phyloP scores from a whole-genome alignment of 495 filamentous ascomycete genomes.

The Tuber magnatum region DNA sequence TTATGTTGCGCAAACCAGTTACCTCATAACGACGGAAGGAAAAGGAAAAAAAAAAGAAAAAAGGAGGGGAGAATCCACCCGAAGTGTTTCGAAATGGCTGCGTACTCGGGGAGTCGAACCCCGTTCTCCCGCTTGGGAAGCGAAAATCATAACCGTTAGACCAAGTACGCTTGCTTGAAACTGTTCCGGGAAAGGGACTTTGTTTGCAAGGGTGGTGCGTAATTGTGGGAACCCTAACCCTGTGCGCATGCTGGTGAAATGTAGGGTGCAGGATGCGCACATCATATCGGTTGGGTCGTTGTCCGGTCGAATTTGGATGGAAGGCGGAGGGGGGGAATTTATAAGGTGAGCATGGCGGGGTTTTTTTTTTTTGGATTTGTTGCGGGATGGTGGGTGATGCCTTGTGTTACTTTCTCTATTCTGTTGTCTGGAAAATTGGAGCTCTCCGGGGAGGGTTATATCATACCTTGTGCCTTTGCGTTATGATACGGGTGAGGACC shows the following conservation, averaged over 20 bases:
- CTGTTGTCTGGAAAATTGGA: too few relatives aligned
- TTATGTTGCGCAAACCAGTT: too few relatives aligned
- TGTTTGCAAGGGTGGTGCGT: not conserved
- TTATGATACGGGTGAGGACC: too few relatives aligned
- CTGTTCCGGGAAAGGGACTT: too few relatives aligned
- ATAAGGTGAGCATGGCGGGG: not conserved
- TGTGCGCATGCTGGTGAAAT: not conserved
- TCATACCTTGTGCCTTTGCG: too few relatives aligned
- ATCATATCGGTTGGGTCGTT: not conserved
- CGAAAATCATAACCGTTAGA: slow-evolving; percentile 41
- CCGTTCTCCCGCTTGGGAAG: slow-evolving; percentile 40
- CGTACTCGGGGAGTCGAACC: slow-evolving; percentile 40
- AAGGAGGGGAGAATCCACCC: not conserved
- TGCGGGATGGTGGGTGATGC: too few relatives aligned
- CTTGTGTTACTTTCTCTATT: too few relatives aligned
- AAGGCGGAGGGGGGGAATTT: not conserved
- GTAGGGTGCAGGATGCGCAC: not conserved
- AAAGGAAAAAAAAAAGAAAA: slow-evolving; percentile 1
- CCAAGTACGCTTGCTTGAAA: slow-evolving; percentile 27
- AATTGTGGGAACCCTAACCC: not conserved
- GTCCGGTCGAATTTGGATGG: not conserved
- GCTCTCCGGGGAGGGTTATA: too few relatives aligned
- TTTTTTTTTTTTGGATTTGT: not conserved
- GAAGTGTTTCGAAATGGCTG: not conserved
- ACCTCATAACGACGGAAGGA: too few relatives aligned